A percentile compares a stretch with the other conserved stretches of the same genome.
phyloP scores from a whole-genome alignment of 208 protist species.

The Crithidia brevicula region DNA sequence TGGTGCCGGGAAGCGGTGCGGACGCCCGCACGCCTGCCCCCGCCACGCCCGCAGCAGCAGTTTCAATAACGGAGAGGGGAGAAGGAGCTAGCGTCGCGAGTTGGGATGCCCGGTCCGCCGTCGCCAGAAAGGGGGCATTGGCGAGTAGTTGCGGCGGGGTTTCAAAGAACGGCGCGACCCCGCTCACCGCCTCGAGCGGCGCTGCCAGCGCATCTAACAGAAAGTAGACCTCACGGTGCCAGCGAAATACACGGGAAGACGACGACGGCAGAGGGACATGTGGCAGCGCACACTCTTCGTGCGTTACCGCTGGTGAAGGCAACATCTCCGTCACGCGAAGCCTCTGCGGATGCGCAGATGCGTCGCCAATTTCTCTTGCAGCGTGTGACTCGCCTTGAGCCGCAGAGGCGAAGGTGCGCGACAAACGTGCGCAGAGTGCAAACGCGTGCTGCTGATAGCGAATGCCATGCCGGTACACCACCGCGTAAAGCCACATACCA shows the following conservation, averaged over 20 bases:
- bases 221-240: slow-evolving; percentile 20
- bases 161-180: neutral
- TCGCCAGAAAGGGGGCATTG: no score
- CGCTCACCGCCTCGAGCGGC: neutral
- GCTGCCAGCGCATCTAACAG: slow-evolving; percentile 4
- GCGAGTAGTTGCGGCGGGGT: no score
- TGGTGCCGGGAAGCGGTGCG: no score
- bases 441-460: slow-evolving; percentile 21
- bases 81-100: no score
- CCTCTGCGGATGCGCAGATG: no score
- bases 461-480: slow-evolving; percentile 18
- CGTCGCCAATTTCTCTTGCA: neutral
- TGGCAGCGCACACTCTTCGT: no score
- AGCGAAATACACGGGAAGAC: neutral
- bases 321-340: no score
- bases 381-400: neutral
- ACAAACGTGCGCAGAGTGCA: slow-evolving; percentile 19
- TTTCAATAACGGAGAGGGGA: no score
- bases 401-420: neutral
- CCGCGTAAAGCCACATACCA: slow-evolving; percentile 7
- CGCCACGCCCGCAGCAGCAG: no score
- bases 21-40: no score
- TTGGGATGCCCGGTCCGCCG: no score
- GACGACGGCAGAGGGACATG: neutral
- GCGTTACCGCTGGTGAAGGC: no score